Conservation (phyloP, 345 rosid species). For the Kandelia obovata region DNA sequence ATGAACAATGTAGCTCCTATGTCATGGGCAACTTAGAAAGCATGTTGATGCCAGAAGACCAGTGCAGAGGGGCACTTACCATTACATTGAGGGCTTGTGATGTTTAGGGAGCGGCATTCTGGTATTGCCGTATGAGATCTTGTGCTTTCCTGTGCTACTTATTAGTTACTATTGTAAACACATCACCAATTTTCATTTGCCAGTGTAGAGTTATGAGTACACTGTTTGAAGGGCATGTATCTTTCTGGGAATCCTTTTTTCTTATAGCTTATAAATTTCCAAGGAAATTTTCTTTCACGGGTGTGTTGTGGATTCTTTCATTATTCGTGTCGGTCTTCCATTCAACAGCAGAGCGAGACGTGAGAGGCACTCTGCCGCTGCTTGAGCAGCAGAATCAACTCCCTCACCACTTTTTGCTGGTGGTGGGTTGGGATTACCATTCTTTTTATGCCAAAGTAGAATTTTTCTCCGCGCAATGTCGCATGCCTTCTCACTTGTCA, state of each 20-base stretch:
- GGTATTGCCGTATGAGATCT: not conserved
- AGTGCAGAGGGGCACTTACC: not conserved
- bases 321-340: constrained; percentile 39
- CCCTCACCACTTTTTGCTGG: constrained; percentile 38
- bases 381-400: constrained; percentile 61
- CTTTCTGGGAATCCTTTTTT: too few relatives aligned
- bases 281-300: too few relatives aligned
- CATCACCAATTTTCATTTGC: not conserved
- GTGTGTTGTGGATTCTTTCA: too few relatives aligned
- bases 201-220: not conserved
- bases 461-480: constrained; percentile 56
- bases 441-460: constrained; percentile 59
- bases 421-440: constrained; percentile 26
- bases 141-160: not conserved
- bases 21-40: not conserved
- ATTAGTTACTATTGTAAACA: not conserved
- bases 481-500: constrained; percentile 66
- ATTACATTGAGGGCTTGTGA: not conserved
- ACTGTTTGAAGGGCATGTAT: not conserved
- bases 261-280: too few relatives aligned
- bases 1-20: not conserved
- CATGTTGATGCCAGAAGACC: not conserved
- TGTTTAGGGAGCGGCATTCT: not conserved
- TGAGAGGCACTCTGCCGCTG: constrained; percentile 65
- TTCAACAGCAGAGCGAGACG: constrained; percentile 53